These are phyloP conservation scores for Colletotrichum sidae DNA, from an alignment of 2,329 filamentous ascomycete genomes.

Conservation along the genomic window DNA sequence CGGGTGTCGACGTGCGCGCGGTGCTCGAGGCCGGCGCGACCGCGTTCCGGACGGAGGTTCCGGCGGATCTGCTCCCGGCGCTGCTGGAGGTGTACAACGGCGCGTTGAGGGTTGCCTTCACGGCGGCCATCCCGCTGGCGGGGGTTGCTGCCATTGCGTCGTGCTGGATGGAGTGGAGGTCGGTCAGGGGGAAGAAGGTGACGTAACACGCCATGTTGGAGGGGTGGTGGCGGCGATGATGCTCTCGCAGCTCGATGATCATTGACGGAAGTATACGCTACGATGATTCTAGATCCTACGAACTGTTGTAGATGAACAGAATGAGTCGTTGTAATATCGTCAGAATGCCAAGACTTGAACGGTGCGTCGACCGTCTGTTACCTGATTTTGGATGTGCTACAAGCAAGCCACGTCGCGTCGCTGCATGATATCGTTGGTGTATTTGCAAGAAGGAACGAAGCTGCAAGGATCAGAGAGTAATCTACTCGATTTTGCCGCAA, in stretches of 20 bases:
- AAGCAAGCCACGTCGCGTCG: not conserved
- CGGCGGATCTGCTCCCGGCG: constrained; percentile 55
- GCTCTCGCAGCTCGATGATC: not conserved
- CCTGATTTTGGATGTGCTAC: too few species aligned
- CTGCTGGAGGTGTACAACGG: constrained; percentile 70
- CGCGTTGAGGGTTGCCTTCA: constrained; percentile 69
- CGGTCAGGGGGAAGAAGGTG: constrained; percentile 10
- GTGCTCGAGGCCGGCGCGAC: constrained; percentile 59
- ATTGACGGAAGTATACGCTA: not conserved
- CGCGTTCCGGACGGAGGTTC: constrained; percentile 61
- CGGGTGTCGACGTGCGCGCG: constrained; percentile 22
- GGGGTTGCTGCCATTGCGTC: constrained; percentile 25
- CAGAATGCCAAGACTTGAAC: too few species aligned
- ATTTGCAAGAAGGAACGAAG: not conserved
- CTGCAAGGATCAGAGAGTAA: not conserved
- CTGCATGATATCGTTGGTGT: not conserved
- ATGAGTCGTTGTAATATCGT: too few species aligned
- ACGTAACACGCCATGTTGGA: not conserved
- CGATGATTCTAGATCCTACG: too few species aligned
- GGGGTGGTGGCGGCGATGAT: too few species aligned
- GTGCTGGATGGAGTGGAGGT: constrained; percentile 34
- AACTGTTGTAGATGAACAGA: too few species aligned
- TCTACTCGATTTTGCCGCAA: not conserved
- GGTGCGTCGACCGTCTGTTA: too few species aligned
- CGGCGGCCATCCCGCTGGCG: constrained; percentile 28